Percentiles rank a stretch among this genome's conserved stretches.
Conservation (phyloP, 2,329 filamentous ascomycete genomes). For the Alternaria brassicae region DNA sequence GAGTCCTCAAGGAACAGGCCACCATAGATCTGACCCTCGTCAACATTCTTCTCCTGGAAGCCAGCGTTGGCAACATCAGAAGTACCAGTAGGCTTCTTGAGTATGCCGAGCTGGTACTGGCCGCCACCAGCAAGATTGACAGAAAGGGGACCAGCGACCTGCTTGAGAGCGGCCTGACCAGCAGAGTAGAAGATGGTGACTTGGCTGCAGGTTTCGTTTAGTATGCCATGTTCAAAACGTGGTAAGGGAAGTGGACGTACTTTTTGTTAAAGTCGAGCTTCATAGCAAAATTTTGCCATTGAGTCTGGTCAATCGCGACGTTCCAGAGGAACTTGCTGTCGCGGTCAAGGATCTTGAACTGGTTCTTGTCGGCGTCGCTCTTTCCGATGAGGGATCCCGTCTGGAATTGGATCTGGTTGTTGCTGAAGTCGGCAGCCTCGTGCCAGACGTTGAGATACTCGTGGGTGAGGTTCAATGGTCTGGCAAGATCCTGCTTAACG, state of each 20-base stretch:
- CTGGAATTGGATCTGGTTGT: slow-evolving; percentile 59
- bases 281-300: slow-evolving; percentile 69
- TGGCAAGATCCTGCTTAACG: slow-evolving; percentile 60
- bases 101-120: slow-evolving; percentile 67
- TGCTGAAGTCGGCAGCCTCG: slow-evolving; percentile 50
- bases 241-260: slow-evolving; percentile 47
- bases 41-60: slow-evolving; percentile 44
- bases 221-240: not conserved
- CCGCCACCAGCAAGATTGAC: slow-evolving; percentile 65
- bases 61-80: slow-evolving; percentile 50
- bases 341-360: slow-evolving; percentile 51
- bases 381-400: slow-evolving; percentile 60
- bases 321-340: slow-evolving; percentile 55
- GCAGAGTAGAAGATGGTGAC: slow-evolving; percentile 66
- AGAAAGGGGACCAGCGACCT: slow-evolving; percentile 55
- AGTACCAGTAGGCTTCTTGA: slow-evolving; percentile 65
- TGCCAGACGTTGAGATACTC: slow-evolving; percentile 62
- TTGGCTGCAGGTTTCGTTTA: slow-evolving; percentile 51
- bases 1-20: slow-evolving; percentile 51
- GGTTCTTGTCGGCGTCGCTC: slow-evolving; percentile 54
- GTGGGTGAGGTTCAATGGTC: slow-evolving; percentile 65
- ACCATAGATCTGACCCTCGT: slow-evolving; percentile 51
- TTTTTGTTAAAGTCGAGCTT: slow-evolving; percentile 64
- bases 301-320: slow-evolving; percentile 57
- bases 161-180: slow-evolving; percentile 54